Conservation (phyloP, 768 basidiomycete species). For the Boletus insuetus region DNA sequence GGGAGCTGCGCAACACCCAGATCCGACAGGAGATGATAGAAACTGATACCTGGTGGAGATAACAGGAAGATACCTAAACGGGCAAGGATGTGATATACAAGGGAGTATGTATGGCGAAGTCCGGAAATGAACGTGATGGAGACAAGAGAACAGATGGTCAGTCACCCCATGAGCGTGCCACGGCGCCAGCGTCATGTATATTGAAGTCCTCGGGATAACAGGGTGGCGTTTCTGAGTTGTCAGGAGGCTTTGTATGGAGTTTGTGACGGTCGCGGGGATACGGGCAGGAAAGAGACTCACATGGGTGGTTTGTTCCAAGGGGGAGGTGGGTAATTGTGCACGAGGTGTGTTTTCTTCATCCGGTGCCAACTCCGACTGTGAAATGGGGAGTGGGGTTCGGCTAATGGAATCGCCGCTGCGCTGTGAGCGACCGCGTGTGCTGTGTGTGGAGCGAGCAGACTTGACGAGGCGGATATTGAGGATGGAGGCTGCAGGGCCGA, state of each 20-base stretch:
- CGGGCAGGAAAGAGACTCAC: conserved; percentile 13
- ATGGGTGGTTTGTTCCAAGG: conserved; percentile 2
- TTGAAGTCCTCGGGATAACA: conserved; percentile 26
- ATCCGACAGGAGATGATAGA: conserved; percentile 27
- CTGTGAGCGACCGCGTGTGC: conserved; percentile 23
- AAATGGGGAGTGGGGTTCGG: neutral
- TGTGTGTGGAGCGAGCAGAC: neutral
- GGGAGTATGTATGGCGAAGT: conserved; percentile 18
- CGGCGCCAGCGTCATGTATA: conserved; percentile 32
- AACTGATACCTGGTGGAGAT: conserved; percentile 33
- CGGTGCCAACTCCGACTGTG: neutral
- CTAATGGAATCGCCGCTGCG: conserved; percentile 13
- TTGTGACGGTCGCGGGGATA: conserved; percentile 5
- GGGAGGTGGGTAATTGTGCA: neutral
- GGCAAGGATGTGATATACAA: conserved; percentile 18
- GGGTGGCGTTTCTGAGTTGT: conserved; percentile 10
- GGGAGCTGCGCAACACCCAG: conserved; percentile 25
- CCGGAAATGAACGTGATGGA: conserved; percentile 33
- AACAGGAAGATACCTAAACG: conserved; percentile 27
- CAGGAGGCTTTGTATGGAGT: conserved; percentile 13
- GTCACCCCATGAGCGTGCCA: conserved; percentile 35
- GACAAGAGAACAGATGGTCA: conserved; percentile 17
- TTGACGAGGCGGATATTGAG: conserved; percentile 29
- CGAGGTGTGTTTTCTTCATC: conserved; percentile 3
- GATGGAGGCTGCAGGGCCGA: conserved; percentile 4